A percentile compares a stretch with the other conserved stretches of the same genome.
phyloP scores from a whole-genome alignment of 2,329 filamentous ascomycete species.

The Acephala macrosclerotiorum region DNA sequence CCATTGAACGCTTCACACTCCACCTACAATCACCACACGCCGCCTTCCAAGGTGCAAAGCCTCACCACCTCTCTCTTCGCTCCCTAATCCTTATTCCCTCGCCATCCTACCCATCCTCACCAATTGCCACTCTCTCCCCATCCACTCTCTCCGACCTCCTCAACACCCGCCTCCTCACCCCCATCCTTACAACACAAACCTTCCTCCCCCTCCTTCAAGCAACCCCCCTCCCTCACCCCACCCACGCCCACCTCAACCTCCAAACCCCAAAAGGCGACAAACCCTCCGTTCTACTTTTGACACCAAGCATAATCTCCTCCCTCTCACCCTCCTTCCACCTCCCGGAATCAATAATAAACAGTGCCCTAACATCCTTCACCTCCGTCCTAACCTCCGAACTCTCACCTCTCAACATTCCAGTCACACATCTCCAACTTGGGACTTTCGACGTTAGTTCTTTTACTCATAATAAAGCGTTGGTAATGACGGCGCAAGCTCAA shows the following conservation, averaged over 20 bases:
- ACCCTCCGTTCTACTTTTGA: constrained; percentile 78
- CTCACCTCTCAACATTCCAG: constrained; percentile 74
- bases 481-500: constrained; percentile 49
- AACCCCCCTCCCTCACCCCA: constrained; percentile 50
- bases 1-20: constrained; percentile 74
- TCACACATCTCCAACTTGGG: constrained; percentile 89
- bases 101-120: constrained; percentile 79
- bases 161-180: constrained; percentile 90
- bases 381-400: constrained; percentile 83
- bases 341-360: constrained; percentile 85
- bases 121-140: constrained; percentile 84
- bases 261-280: constrained; percentile 52
- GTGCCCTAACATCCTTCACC: constrained; percentile 82
- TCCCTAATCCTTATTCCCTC: constrained; percentile 86
- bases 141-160: constrained; percentile 88
- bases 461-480: constrained; percentile 49
- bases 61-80: constrained; percentile 78
- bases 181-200: constrained; percentile 86
- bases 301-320: constrained; percentile 80
- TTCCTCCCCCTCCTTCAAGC: constrained; percentile 82
- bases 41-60: constrained; percentile 77
- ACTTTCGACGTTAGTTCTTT: constrained; percentile 85
- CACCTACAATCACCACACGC: constrained; percentile 78
- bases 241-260: constrained; percentile 43
- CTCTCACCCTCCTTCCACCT: constrained; percentile 83